Conservation (phyloP, 2,329 filamentous ascomycete genomes). For the Alternaria sp. region DNA sequence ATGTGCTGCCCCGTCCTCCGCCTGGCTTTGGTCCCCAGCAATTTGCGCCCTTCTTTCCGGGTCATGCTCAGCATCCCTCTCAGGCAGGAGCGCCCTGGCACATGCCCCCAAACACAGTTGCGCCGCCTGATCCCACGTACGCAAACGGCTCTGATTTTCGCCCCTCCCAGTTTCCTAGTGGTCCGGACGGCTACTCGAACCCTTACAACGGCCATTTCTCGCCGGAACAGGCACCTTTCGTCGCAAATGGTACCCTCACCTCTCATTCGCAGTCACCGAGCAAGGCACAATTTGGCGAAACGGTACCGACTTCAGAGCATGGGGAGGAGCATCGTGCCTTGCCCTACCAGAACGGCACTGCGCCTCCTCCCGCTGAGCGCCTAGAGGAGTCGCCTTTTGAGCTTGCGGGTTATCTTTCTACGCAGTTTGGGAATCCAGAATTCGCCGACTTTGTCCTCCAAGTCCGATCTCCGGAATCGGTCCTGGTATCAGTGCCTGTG, state of each 20-base stretch:
- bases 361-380: slow-evolving; percentile 21
- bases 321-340: slow-evolving; percentile 30
- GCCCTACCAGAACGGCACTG: slow-evolving; percentile 29
- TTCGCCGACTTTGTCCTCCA: slow-evolving; percentile 50
- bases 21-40: slow-evolving; percentile 44
- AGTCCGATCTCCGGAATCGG: slow-evolving; percentile 38
- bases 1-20: slow-evolving; percentile 37
- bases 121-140: slow-evolving; percentile 36
- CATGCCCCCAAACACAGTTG: slow-evolving; percentile 40
- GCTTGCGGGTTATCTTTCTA: slow-evolving; percentile 43
- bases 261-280: slow-evolving; percentile 47
- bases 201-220: slow-evolving; percentile 32
- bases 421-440: slow-evolving; percentile 46
- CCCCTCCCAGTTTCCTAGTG: slow-evolving; percentile 26
- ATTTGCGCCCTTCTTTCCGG: slow-evolving; percentile 42
- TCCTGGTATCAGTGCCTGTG: slow-evolving; percentile 44
- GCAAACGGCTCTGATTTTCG: slow-evolving; percentile 36
- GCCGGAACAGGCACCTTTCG: slow-evolving; percentile 21
- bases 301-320: slow-evolving; percentile 28
- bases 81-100: slow-evolving; percentile 43
- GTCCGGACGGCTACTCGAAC: slow-evolving; percentile 25
- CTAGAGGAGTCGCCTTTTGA: slow-evolving; percentile 40
- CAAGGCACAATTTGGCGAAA: slow-evolving; percentile 40
- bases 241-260: slow-evolving; percentile 36
- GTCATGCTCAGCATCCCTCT: slow-evolving; percentile 47